Percentiles rank a stretch among this genome's conserved stretches.
These are phyloP conservation scores for Vitis hybrid DNA, from an alignment of 177 flowering plant genomes.

Conservation along the genomic window DNA sequence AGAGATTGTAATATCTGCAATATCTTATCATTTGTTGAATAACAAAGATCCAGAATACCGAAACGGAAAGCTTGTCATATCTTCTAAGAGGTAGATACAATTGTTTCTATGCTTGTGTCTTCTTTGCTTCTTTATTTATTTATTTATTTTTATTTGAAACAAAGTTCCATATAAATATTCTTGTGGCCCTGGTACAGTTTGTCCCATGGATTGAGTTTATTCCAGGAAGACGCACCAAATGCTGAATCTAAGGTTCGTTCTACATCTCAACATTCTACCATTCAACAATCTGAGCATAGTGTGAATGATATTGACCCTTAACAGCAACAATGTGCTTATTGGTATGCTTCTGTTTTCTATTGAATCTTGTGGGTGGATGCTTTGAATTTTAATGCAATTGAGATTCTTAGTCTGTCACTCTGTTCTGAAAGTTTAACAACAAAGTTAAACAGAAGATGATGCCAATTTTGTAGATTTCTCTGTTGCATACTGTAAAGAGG, in stretches of 20 bases:
- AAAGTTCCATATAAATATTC: not conserved
- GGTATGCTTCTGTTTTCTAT: not conserved
- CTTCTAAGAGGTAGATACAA: slow-evolving; percentile 41
- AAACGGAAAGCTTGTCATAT: slow-evolving; percentile 54
- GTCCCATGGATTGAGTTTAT: slow-evolving; percentile 51
- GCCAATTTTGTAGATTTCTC: not conserved
- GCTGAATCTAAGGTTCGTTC: slow-evolving; percentile 33
- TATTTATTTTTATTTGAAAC: not conserved
- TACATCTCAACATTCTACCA: not conserved
- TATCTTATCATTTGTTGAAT: slow-evolving; percentile 49
- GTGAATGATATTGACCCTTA: not conserved
- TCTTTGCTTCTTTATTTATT: not conserved
- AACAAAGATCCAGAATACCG: slow-evolving; percentile 51
- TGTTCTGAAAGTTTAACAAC: not conserved
- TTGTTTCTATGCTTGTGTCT: not conserved
- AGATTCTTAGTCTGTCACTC: not conserved
- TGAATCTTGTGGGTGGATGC: not conserved
- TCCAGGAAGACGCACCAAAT: slow-evolving; percentile 49
- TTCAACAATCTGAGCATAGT: not conserved
- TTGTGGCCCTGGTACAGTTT: slow-evolving; percentile 31
- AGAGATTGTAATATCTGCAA: slow-evolving; percentile 48
- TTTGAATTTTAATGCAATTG: not conserved
- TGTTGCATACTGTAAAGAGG: too few species aligned
- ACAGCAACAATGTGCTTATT: not conserved
- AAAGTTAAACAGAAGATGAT: not conserved